Evolutionary conservation across 108 stramenopile genomes (phyloP).

Genomic region (Cyclotella baltica): DNA sequence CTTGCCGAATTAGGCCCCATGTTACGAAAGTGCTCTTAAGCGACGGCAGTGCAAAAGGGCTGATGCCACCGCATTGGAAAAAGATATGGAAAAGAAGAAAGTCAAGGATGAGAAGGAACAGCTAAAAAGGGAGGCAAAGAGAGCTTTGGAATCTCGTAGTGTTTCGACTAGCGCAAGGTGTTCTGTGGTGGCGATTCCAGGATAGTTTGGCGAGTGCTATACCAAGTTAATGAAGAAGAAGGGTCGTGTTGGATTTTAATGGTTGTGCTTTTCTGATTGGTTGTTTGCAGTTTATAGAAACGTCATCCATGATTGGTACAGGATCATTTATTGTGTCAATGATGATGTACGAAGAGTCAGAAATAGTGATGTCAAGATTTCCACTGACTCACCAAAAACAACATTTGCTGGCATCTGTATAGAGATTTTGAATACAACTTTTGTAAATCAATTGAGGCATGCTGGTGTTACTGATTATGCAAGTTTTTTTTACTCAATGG

Average conservation of each 20-base stretch:
- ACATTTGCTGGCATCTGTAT: too few species aligned
- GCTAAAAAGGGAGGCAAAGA: slow-evolving; percentile 47
- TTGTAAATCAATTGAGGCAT: too few species aligned
- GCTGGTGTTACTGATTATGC: too few species aligned
- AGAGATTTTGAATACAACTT: too few species aligned
- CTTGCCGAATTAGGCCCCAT: slow-evolving; percentile 98
- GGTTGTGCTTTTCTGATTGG: neutral
- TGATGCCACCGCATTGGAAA: slow-evolving; percentile 71
- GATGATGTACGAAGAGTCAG: too few species aligned
- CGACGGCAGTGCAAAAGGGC: slow-evolving; percentile 71
- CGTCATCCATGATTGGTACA: too few species aligned
- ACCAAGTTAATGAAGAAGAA: slow-evolving; percentile 77
- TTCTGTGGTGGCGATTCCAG: slow-evolving; percentile 71
- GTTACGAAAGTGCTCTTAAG: slow-evolving; percentile 87
- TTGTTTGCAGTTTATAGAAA: too few species aligned
- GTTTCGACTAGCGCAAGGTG: slow-evolving; percentile 32
- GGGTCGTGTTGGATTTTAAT: slow-evolving; percentile 67
- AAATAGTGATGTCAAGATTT: too few species aligned
- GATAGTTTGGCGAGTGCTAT: slow-evolving; percentile 62
- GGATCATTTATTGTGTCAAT: too few species aligned
- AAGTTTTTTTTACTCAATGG: too few species aligned
- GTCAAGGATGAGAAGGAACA: slow-evolving; percentile 55
- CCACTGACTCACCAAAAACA: too few species aligned
- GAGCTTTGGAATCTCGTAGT: slow-evolving; percentile 27
- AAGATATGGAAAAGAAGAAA: slow-evolving; percentile 66